Evolutionary conservation across 257 asterid species (phyloP).

Genomic region (Solanum habrochaites): DNA sequence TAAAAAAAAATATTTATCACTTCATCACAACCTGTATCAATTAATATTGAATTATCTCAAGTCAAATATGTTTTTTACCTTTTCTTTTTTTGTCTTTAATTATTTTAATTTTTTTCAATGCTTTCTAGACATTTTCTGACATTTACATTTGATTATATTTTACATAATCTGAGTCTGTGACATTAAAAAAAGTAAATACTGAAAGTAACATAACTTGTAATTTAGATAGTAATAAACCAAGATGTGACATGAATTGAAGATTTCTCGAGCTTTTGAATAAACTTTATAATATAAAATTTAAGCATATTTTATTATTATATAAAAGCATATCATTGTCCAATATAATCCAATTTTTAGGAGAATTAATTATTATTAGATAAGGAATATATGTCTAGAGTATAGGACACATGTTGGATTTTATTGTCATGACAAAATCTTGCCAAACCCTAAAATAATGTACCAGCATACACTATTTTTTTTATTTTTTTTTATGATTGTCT

Average conservation of each 20-base stretch:
- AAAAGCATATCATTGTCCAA: background rate
- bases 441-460: background rate
- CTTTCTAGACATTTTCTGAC: background rate
- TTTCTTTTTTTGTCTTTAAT: background rate
- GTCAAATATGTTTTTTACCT: background rate
- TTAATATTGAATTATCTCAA: too few species aligned
- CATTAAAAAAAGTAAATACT: background rate
- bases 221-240: background rate
- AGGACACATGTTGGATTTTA: background rate
- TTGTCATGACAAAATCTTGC: background rate
- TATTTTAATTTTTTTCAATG: background rate
- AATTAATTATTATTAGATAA: background rate
- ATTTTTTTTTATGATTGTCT: too few species aligned
- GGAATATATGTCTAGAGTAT: background rate
- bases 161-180: background rate
- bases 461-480: background rate
- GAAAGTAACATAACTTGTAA: background rate
- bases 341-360: background rate
- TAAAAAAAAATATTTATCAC: fast-evolving
- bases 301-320: too few species aligned
- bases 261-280: background rate
- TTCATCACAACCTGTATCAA: fast-evolving
- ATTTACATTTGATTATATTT: background rate
- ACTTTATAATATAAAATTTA: background rate
- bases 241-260: background rate